phyloP scores from a whole-genome alignment of 805 yeast genomes.

The Candida nitratophila region DNA sequence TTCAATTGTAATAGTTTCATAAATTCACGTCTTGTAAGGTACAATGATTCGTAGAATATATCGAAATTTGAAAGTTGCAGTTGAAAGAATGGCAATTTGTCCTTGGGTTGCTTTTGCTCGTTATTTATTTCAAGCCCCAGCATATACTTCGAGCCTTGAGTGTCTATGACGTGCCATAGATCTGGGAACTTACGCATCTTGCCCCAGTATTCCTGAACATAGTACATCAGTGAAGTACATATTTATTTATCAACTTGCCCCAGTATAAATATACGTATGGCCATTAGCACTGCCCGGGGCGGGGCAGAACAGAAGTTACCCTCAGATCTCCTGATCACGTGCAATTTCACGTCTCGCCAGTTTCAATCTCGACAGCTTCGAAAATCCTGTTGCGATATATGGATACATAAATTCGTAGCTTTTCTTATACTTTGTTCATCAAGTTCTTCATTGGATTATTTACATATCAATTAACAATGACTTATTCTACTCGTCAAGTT shows the following conservation, averaged over 20 bases:
- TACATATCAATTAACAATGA: constrained; percentile 42
- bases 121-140: not conserved
- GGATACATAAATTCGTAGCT: not conserved
- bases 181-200: not conserved
- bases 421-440: too few relatives aligned
- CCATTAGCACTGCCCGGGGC: too few relatives aligned
- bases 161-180: not conserved
- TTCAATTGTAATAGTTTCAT: not conserved
- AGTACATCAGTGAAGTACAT: too few relatives aligned
- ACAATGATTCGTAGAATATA: not conserved
- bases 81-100: not conserved
- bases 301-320: too few relatives aligned
- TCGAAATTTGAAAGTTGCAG: not conserved
- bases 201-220: too few relatives aligned
- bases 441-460: too few relatives aligned
- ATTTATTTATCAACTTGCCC: too few relatives aligned
- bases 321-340: not conserved
- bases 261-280: too few relatives aligned
- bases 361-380: not conserved
- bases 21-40: not conserved
- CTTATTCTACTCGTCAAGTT: constrained; percentile 83
- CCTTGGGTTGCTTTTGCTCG: too few relatives aligned
- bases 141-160: not conserved
- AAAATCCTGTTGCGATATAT: not conserved
- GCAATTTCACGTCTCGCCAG: not conserved